Evolutionary conservation across 306 rosid genomes (phyloP), one percentile per base, ranked within the genome.

Genomic region (Styphnolobium japonicum): DNA sequence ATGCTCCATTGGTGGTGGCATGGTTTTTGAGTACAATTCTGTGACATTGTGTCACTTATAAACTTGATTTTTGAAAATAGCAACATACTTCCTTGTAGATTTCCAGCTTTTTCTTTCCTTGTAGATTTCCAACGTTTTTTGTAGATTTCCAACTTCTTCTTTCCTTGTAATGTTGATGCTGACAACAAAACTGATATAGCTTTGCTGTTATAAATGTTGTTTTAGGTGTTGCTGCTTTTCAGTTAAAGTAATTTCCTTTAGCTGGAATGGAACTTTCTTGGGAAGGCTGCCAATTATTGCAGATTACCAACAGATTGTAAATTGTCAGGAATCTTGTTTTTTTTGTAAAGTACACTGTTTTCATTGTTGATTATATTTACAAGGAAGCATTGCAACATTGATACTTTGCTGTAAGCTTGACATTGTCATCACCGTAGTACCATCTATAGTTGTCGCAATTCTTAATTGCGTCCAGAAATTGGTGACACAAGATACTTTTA

Each of bases 341-440:
- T 71, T 58, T 25, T 86, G 87, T 89, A 80, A 79, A 87, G 85
- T 51, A 79, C 68, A 67, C 71, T 73, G 83, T 68, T 78, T 58
- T 80, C 43, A 55, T 82, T 68, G 53, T 86, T 52, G 67, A 57
- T 75, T 82, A 37, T 86, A 71, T 67, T 65, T 76, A 63, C 67
- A 60, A 12, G 70, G 83, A 81, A 63, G 78, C 66, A 63, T 64
- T 80, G 86, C 67, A 73, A 71, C 77, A 65, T 71, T 79, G 36
- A 21, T 14, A 27, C 48, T 58, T 58, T 67, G 79, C 61, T 18
- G 70, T 77, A 72, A 76, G 81, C 53, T 69, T 79, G 67, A 76
- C 75, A 61, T 64, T 66, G 63, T 34, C n/a, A 48, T 63, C 61
- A 55, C 72, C 51, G 31, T 56, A 46, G 80, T 10, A 53, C 48